Conservation (phyloP, 371 early-diverging fungal species). For the Choanephora cucurbitarum region DNA sequence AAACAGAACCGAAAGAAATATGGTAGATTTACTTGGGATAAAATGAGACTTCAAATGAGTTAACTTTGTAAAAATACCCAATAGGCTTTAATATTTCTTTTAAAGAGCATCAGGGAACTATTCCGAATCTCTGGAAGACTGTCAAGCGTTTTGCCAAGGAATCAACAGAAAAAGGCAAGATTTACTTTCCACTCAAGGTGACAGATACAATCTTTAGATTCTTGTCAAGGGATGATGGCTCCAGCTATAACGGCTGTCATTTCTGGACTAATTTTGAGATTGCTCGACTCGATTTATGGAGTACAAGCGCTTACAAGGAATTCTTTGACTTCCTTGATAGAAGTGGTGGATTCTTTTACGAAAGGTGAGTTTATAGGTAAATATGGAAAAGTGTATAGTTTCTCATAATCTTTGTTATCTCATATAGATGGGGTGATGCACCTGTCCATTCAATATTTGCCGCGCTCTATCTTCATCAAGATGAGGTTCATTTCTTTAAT, state of each 20-base stretch:
- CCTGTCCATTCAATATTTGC: slow-evolving; percentile 91
- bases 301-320: slow-evolving; percentile 57
- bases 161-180: slow-evolving; percentile 21
- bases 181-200: slow-evolving; percentile 20
- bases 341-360: slow-evolving; percentile 73
- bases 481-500: slow-evolving; percentile 88
- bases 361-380: slow-evolving; percentile 20
- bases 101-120: slow-evolving; percentile 70
- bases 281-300: slow-evolving; percentile 79
- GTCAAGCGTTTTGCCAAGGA: slow-evolving; percentile 40
- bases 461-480: slow-evolving; percentile 62
- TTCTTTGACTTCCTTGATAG: slow-evolving; percentile 53
- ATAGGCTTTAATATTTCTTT: slow-evolving; percentile 69
- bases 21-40: slow-evolving; percentile 35
- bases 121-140: slow-evolving; percentile 72
- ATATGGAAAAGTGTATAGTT: background rate
- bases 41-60: background rate
- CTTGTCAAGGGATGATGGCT: slow-evolving; percentile 30
- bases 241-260: slow-evolving; percentile 69
- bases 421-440: slow-evolving; percentile 88
- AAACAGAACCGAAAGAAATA: slow-evolving; percentile 75
- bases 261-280: slow-evolving; percentile 96
- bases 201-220: slow-evolving; percentile 30
- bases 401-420: background rate
- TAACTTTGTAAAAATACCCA: background rate